These are phyloP conservation scores for Boletus bicolor DNA, from an alignment of 768 basidiomycete species.

Conservation along the genomic window DNA sequence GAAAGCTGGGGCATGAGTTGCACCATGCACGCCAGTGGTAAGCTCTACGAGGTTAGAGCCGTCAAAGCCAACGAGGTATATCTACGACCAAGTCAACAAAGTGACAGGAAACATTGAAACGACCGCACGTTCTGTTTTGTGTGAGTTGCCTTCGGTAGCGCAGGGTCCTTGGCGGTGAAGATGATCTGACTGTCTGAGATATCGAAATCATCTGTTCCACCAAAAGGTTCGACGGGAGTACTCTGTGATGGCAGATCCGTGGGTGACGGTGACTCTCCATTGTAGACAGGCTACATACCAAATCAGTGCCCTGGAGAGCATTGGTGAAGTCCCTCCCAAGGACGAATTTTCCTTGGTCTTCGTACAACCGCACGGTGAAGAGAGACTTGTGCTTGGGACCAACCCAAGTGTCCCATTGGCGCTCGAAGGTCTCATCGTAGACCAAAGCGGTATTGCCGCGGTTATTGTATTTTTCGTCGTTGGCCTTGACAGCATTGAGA, in stretches of 20 bases:
- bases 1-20: conserved; percentile 71
- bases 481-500: conserved; percentile 60
- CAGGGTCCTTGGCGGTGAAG: conserved; percentile 84
- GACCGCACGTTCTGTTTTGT: conserved; percentile 77
- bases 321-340: conserved; percentile 54
- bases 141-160: conserved; percentile 74
- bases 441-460: conserved; percentile 71
- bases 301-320: conserved; percentile 61
- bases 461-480: conserved; percentile 70
- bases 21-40: conserved; percentile 83
- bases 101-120: background rate
- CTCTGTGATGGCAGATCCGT: conserved; percentile 38
- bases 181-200: conserved; percentile 66
- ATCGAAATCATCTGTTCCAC: conserved; percentile 79
- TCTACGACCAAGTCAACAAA: conserved; percentile 36
- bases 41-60: conserved; percentile 59
- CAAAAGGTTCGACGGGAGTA: conserved; percentile 81
- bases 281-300: conserved; percentile 45
- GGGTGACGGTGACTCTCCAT: background rate
- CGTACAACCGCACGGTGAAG: conserved; percentile 61
- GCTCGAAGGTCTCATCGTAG: conserved; percentile 63
- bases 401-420: conserved; percentile 82
- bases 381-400: conserved; percentile 69
- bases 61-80: conserved; percentile 65
- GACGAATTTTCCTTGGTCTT: conserved; percentile 48